Percentiles rank a stretch among this genome's conserved stretches.
Evolutionary conservation across 306 rosid genomes (phyloP).

Genomic region (Cucumis sativus): DNA sequence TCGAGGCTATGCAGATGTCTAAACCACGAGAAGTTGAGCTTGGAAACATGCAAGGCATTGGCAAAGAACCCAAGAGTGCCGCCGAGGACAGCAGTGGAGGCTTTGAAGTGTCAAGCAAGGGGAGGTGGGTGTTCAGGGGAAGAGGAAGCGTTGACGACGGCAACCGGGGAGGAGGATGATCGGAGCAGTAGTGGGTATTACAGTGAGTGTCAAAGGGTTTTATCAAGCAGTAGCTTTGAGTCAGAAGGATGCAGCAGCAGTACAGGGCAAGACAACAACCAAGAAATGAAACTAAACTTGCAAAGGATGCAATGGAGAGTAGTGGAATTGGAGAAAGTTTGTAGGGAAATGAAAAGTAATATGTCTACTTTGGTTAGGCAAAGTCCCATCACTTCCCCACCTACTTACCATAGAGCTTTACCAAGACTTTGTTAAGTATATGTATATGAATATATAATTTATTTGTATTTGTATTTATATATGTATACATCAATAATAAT

Average conservation of each 20-base stretch:
- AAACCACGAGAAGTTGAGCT: constrained; percentile 47
- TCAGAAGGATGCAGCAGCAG: constrained; percentile 2
- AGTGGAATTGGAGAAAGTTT: constrained; percentile 47
- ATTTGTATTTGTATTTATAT: neutral
- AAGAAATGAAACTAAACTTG: constrained; percentile 22
- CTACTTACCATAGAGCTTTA: constrained; percentile 19
- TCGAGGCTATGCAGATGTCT: constrained; percentile 63
- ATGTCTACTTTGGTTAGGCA: constrained; percentile 34
- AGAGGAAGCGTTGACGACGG: neutral
- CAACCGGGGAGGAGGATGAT: neutral
- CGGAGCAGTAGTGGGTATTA: neutral
- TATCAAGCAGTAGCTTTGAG: constrained; percentile 29
- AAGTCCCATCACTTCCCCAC: constrained; percentile 22
- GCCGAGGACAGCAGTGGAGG: constrained; percentile 52
- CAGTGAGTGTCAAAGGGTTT: constrained; percentile 13
- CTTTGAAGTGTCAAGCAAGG: constrained; percentile 11
- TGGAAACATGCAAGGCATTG: constrained; percentile 51
- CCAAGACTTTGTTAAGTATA: constrained; percentile 39
- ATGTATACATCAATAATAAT: neutral
- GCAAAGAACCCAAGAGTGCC: constrained; percentile 75
- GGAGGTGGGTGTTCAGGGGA: neutral
- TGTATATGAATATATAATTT: neutral
- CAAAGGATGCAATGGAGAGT: constrained; percentile 54
- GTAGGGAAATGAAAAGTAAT: constrained; percentile 46
- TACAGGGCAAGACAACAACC: constrained; percentile 17